Evolutionary conservation across 257 asterid genomes (phyloP).

Genomic region (Solanum pimpinellifolium): DNA sequence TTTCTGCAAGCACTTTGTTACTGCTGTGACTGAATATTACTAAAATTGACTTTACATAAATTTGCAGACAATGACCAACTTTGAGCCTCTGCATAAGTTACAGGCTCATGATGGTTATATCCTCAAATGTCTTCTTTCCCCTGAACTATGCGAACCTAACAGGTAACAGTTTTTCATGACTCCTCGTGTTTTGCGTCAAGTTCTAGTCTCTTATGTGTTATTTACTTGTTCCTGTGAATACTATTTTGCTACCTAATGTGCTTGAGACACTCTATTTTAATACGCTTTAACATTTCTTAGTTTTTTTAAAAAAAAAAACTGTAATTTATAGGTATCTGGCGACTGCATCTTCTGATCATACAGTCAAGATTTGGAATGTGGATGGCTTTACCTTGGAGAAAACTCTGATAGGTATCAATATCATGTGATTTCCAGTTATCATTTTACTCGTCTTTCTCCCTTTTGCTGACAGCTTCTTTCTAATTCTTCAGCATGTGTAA

Average conservation of each 20-base stretch:
- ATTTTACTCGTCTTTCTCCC: not conserved
- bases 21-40: not conserved
- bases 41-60: not conserved
- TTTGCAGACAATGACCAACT: conserved; percentile 92
- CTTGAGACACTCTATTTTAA: not conserved
- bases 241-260: not conserved
- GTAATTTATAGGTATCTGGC: conserved; percentile 58
- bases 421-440: not conserved
- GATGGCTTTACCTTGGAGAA: conserved; percentile 90
- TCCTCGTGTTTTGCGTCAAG: not conserved
- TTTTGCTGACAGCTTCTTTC: not conserved
- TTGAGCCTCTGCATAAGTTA: conserved; percentile 95
- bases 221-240: not conserved
- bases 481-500: not conserved
- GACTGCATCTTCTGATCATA: conserved; percentile 86
- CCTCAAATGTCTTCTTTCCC: conserved; percentile 92
- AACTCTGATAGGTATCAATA: conserved; percentile 52
- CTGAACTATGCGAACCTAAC: conserved; percentile 85
- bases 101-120: conserved; percentile 90
- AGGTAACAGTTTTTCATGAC: conserved; percentile 27
- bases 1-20: not conserved
- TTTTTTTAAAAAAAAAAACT: not conserved
- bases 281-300: not conserved
- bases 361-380: conserved; percentile 93
- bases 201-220: not conserved